Evolutionary conservation across 192 early-diverging fungal species (phyloP).

Genomic region (Radiomyces spectabilis): DNA sequence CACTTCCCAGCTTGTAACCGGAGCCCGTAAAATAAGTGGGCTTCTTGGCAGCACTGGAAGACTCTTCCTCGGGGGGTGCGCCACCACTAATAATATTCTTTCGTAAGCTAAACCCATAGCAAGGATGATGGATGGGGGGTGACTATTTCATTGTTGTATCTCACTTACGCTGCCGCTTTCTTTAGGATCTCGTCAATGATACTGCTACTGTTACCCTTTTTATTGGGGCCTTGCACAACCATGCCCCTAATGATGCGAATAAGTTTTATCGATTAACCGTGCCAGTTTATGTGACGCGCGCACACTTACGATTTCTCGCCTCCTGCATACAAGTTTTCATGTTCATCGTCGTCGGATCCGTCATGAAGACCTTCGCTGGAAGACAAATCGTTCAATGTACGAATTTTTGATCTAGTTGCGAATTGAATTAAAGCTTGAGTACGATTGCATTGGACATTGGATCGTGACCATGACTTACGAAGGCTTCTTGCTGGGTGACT

Average conservation of each 20-base stretch:
- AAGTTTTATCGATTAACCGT: not conserved
- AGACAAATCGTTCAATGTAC: constrained; percentile 40
- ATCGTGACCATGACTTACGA: too few relatives aligned
- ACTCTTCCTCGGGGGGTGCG: constrained; percentile 5
- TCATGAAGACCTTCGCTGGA: constrained; percentile 11
- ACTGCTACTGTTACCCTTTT: constrained; percentile 35
- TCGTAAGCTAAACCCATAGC: too few relatives aligned
- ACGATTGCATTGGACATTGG: not conserved
- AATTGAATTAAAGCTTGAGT: not conserved
- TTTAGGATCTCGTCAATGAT: constrained; percentile 73
- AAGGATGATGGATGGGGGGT: too few relatives aligned
- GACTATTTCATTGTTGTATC: not conserved
- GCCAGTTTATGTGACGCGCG: not conserved
- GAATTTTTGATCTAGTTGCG: constrained; percentile 19
- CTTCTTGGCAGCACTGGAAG: not conserved
- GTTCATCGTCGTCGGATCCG: constrained; percentile 45
- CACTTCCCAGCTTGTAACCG: constrained; percentile 47
- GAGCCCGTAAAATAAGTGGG: constrained; percentile 26
- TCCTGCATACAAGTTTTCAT: constrained; percentile 79
- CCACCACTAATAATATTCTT: constrained; percentile 14
- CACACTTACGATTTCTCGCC: constrained; percentile 89
- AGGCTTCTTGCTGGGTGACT: too few relatives aligned
- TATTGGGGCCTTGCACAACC: constrained; percentile 38
- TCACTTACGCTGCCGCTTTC: constrained; percentile 60
- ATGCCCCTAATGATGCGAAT: constrained; percentile 28